Evolutionary conservation across 768 basidiomycete genomes (phyloP).

Genomic region (Russula sp.): DNA sequence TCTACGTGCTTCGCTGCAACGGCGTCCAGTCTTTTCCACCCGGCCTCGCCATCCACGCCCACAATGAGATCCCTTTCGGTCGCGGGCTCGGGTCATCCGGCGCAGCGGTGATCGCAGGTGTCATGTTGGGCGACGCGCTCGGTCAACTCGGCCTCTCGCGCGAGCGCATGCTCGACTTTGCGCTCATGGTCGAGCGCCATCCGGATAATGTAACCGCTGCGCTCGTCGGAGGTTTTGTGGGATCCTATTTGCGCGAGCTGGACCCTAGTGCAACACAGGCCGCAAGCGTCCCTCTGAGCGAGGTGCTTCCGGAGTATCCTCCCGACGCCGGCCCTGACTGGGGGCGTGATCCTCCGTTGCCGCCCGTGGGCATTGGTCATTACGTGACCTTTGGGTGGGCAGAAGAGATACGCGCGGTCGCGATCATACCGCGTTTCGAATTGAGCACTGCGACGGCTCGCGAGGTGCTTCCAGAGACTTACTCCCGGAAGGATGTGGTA

Average conservation of each 20-base stretch:
- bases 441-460: constrained; percentile 93
- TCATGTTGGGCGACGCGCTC: constrained; percentile 81
- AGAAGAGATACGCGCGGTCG: constrained; percentile 79
- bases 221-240: constrained; percentile 93
- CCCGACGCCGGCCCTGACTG: constrained; percentile 87
- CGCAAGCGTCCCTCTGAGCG: constrained; percentile 87
- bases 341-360: constrained; percentile 83
- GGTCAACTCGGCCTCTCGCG: constrained; percentile 64
- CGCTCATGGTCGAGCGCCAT: constrained; percentile 98
- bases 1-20: constrained; percentile 95
- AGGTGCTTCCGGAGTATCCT: constrained; percentile 95
- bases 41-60: constrained; percentile 63
- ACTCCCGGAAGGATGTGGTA: constrained; percentile 89
- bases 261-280: constrained; percentile 74
- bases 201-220: constrained; percentile 99
- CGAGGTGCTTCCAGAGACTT: constrained; percentile 75
- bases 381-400: constrained; percentile 89
- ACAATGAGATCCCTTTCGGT: constrained; percentile 97
- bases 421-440: constrained; percentile 93
- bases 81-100: constrained; percentile 97
- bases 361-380: constrained; percentile 89
- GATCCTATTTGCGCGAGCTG: constrained; percentile 89
- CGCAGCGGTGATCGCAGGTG: constrained; percentile 97
- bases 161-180: constrained; percentile 84
- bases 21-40: constrained; percentile 67